Conservation (phyloP, 192 early-diverging fungal species). For the Linnemannia elongata region DNA sequence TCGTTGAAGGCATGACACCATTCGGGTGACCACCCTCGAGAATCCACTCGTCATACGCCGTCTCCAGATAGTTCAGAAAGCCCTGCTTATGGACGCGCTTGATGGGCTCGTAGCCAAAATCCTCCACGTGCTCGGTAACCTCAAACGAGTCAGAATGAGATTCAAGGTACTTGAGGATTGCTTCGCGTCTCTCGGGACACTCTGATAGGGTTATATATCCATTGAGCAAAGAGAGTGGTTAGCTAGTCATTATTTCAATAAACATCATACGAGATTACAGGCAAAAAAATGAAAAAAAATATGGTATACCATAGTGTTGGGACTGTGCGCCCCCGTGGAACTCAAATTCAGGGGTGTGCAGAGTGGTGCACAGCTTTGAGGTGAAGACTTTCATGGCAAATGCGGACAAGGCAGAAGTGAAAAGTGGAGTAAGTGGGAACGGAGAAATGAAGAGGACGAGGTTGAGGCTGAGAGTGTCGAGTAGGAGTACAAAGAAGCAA, state of each 20-base stretch:
- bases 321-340: conserved; percentile 12
- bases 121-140: conserved; percentile 23
- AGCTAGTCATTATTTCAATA: not conserved
- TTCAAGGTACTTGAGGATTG: conserved; percentile 2
- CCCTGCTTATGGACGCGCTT: conserved; percentile 64
- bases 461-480: not conserved
- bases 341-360: conserved; percentile 22
- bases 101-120: conserved; percentile 68
- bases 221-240: not conserved
- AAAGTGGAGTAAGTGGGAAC: too few relatives aligned
- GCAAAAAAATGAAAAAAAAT: not conserved
- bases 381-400: conserved; percentile 23
- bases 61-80: conserved; percentile 67
- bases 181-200: conserved; percentile 19
- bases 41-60: conserved; percentile 65
- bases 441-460: not conserved
- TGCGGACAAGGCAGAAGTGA: conserved; percentile 3
- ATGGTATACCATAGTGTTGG: conserved; percentile 13
- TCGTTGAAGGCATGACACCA: conserved; percentile 62
- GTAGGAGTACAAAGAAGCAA: too few relatives aligned
- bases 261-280: not conserved
- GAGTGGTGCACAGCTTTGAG: conserved; percentile 20
- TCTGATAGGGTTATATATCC: not conserved
- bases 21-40: conserved; percentile 60
- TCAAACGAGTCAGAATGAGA: conserved; percentile 15